Evolutionary conservation across 345 rosid genomes (phyloP), one percentile per base, ranked within the genome.

Genomic region (Zanthoxylum bungeanum): DNA sequence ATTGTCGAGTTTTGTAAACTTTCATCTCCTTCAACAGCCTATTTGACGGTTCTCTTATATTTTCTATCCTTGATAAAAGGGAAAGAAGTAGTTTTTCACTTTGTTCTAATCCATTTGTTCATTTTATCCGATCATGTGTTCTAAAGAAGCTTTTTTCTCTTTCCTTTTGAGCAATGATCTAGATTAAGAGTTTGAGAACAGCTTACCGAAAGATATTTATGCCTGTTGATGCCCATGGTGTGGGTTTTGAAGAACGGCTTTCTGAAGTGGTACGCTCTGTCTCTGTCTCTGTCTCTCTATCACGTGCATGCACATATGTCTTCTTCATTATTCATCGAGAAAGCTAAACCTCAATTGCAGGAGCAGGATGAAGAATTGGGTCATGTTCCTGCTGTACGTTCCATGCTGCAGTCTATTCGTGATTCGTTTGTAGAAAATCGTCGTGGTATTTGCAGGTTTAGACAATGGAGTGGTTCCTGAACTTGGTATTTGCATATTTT

Each of bases 181-280:
- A 95, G 98, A 83, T 91, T 73, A 82, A 75, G 84, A 82, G 94
- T 79, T 76, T 92, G 76, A 92, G 91, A 78, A 66, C 68, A 34
- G 91, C 97, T 57, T 95, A 95, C 69, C 78, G 89, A 76, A 92
- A 86, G 85, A 85, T 92, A 83, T 95, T 92, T 86, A 83, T 92
- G 90, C 85, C 88, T 63, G 79, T 65, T 34, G 79, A 77, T 76
- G 73, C 83, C 62, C 73, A 44, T 58, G 40, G 84, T 58, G 44
- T 64, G 73, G 76, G 87, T 72, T 85, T 92, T 42, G 89, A 89
- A 69, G 96, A 87, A 69, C 90, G 96, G n/a, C 96, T 95, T 74
- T 58, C 72, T 9, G 77, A 83, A 83, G 83, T 91, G 93, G 99
- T 92, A 88, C n/a, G n/a, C n/a, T n/a, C n/a, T n/a, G n/a, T n/a